Evolutionary conservation across 1,139 yeast genomes (phyloP).

Genomic region (Pichia sp.): DNA sequence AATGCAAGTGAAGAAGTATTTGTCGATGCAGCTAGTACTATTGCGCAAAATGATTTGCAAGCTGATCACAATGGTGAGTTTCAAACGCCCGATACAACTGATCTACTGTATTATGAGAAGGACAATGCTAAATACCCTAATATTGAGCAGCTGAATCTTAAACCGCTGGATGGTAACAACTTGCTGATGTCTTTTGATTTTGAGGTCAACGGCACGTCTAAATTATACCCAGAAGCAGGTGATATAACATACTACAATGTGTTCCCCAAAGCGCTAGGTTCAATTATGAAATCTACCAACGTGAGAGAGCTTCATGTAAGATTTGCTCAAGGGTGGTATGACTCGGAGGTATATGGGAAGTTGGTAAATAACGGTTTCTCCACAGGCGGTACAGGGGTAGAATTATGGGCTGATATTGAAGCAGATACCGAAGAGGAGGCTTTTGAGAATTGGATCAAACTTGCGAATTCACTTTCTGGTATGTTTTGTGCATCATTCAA

Average conservation of each 20-base stretch:
- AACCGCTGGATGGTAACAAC: conserved; percentile 66
- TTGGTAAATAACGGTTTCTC: conserved; percentile 64
- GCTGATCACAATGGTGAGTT: no score
- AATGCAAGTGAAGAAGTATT: no score
- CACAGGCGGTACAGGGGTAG: conserved; percentile 96
- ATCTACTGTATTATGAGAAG: no score
- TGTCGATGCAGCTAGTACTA: no score
- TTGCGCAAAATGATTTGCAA: no score
- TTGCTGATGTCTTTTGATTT: conserved; percentile 65
- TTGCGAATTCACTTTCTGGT: conserved; percentile 79
- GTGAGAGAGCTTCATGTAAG: conserved; percentile 75
- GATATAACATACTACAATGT: conserved; percentile 51
- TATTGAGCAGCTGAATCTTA: conserved; percentile 51
- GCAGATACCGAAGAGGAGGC: conserved; percentile 53
- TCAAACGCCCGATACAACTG: no score
- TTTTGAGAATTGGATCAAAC: conserved; percentile 55
- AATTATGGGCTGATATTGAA: conserved; percentile 80
- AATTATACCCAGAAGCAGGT: conserved; percentile 25
- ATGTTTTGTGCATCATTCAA: conserved; percentile 93
- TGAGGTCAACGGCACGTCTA: conserved; percentile 46
- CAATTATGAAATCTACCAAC: conserved; percentile 58
- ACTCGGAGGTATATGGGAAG: conserved; percentile 79
- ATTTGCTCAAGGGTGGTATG: conserved; percentile 97
- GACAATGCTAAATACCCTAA: no score
- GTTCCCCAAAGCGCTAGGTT: conserved; percentile 79